These are phyloP conservation scores for Boletus sp. DNA, from an alignment of 768 basidiomycete genomes.

Conservation along the genomic window DNA sequence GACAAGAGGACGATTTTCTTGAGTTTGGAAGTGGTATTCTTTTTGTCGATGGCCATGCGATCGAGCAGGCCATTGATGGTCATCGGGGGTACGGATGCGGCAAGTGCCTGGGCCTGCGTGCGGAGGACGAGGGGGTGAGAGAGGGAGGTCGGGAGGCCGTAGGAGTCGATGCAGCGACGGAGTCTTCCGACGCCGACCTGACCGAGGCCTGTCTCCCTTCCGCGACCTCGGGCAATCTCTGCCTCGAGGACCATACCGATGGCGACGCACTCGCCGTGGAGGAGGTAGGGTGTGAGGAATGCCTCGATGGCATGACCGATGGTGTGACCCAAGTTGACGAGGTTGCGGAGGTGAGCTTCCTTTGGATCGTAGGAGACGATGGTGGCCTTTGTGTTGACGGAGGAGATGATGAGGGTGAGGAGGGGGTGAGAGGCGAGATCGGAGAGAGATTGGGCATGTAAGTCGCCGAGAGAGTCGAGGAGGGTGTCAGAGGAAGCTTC, in stretches of 20 bases:
- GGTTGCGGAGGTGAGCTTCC: conserved; percentile 94
- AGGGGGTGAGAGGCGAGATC: conserved; percentile 83
- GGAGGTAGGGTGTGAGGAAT: conserved; percentile 85
- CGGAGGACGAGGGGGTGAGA: conserved; percentile 68
- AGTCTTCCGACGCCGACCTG: conserved; percentile 94
- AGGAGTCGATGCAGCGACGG: conserved; percentile 81
- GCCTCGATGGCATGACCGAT: conserved; percentile 99
- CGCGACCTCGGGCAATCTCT: conserved; percentile 86
- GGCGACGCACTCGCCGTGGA: conserved; percentile 95
- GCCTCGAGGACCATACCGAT: conserved; percentile 97
- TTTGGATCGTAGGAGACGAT: conserved; percentile 97
- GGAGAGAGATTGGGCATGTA: conserved; percentile 48
- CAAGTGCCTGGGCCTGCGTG: conserved; percentile 17
- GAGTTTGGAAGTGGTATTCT: conserved; percentile 79
- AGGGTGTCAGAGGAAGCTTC: conserved; percentile 87
- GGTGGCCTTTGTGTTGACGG: conserved; percentile 93
- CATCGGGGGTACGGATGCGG: conserved; percentile 18
- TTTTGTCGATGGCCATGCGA: conserved; percentile 97
- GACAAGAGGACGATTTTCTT: conserved; percentile 95
- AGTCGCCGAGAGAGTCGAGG: conserved; percentile 75
- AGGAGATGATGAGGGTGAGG: conserved; percentile 87
- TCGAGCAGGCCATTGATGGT: conserved; percentile 82
- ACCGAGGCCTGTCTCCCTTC: conserved; percentile 56
- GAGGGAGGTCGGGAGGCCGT: conserved; percentile 85
- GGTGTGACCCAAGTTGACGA: conserved; percentile 98